phyloP scores from a whole-genome alignment of 345 rosid genomes.

The Salix exigua region DNA sequence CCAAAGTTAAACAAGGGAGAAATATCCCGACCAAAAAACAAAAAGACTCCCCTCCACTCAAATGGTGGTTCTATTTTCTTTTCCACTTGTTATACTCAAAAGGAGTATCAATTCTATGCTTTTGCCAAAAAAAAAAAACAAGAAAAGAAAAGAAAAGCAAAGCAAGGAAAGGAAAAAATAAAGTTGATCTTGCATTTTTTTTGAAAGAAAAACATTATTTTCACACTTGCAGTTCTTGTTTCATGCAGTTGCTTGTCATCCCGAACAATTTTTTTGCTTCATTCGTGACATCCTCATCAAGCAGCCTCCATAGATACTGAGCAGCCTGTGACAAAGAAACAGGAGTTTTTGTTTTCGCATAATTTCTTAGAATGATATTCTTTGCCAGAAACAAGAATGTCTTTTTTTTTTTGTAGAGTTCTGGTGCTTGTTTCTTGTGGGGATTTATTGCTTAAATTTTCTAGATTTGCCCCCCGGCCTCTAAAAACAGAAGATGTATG shows the following conservation, averaged over 20 bases:
- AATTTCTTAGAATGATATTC: constrained; percentile 28
- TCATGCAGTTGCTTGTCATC: constrained; percentile 4
- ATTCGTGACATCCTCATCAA: not conserved
- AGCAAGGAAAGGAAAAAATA: too few species aligned
- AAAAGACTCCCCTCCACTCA: not conserved
- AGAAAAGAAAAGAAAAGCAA: too few species aligned
- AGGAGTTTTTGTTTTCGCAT: not conserved
- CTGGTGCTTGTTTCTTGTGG: not conserved
- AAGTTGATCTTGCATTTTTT: too few species aligned
- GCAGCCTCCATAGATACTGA: not conserved
- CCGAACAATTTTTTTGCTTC: constrained; percentile 7
- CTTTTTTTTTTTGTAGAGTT: constrained; percentile 19
- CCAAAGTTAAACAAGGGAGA: too few species aligned
- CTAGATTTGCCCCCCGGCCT: not conserved
- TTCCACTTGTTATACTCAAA: not conserved
- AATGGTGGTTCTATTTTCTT: not conserved
- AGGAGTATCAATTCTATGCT: not conserved
- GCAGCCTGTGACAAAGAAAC: constrained; percentile 13
- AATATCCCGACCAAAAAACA: too few species aligned
- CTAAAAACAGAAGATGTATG: constrained; percentile 11
- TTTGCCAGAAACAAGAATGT: constrained; percentile 18
- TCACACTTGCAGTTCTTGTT: constrained; percentile 9
- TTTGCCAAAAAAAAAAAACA: not conserved
- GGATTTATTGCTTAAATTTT: not conserved
- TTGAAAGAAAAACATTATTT: not conserved